These are phyloP conservation scores for Fraxinus pennsylvanica DNA, from an alignment of 257 asterid genomes.

Conservation along the genomic window DNA sequence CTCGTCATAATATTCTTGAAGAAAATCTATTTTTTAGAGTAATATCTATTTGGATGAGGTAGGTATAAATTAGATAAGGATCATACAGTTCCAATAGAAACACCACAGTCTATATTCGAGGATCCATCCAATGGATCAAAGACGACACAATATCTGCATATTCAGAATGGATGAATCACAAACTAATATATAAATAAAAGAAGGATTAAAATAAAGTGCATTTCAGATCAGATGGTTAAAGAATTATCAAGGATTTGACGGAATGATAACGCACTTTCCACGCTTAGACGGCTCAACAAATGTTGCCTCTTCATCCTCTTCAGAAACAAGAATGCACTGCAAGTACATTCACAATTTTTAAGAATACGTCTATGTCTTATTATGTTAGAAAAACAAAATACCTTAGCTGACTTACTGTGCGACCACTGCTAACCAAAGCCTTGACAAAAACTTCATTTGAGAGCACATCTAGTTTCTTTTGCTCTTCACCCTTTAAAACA, in stretches of 20 bases:
- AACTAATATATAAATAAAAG: background rate
- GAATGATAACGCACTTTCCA: slow-evolving; percentile 67
- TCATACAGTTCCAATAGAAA: slow-evolving; percentile 94
- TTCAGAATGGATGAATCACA: slow-evolving; percentile 15
- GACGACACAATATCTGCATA: slow-evolving; percentile 83
- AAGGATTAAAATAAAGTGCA: background rate
- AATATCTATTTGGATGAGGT: background rate
- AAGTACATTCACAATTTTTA: slow-evolving; percentile 25
- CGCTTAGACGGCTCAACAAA: slow-evolving; percentile 73
- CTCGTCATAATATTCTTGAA: background rate
- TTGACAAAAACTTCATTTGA: slow-evolving; percentile 91
- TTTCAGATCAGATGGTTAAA: background rate
- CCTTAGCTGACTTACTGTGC: slow-evolving; percentile 59
- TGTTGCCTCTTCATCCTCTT: slow-evolving; percentile 90
- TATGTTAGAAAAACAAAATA: background rate
- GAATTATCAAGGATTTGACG: slow-evolving; percentile 1
- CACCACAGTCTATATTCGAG: slow-evolving; percentile 96
- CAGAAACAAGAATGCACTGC: slow-evolving; percentile 95
- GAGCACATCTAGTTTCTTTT: slow-evolving; percentile 92
- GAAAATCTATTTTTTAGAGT: slow-evolving; percentile 1
- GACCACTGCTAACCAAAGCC: slow-evolving; percentile 92
- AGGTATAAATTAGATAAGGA: slow-evolving; percentile 19
- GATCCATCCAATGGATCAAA: slow-evolving; percentile 99
- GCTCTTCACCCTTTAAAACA: slow-evolving; percentile 77
- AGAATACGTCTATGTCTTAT: background rate